These are phyloP conservation scores for Angophora floribunda DNA, from an alignment of 345 rosid species.

Conservation along the genomic window DNA sequence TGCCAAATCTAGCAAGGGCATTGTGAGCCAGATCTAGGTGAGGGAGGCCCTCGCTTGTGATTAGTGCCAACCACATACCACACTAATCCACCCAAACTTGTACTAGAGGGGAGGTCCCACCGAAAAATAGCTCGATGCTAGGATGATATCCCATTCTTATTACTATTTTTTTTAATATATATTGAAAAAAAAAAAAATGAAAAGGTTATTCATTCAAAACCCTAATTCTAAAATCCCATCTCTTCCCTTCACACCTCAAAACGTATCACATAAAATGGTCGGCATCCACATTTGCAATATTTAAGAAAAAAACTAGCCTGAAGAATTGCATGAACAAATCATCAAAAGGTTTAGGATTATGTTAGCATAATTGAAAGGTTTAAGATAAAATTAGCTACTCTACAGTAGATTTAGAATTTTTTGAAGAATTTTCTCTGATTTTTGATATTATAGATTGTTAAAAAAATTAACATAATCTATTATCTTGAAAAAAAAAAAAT, in stretches of 20 bases:
- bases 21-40: neutral
- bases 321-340: neutral
- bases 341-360: neutral
- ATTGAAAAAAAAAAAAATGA: neutral
- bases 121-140: neutral
- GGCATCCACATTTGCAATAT: neutral
- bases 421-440: neutral
- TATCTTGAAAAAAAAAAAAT: neutral
- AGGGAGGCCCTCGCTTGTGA: neutral
- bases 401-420: neutral
- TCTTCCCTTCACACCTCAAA: neutral
- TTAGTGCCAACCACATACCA: neutral
- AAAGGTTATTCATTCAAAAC: neutral
- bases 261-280: neutral
- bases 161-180: neutral
- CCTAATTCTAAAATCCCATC: neutral
- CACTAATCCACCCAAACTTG: neutral
- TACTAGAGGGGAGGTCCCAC: neutral
- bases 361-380: neutral
- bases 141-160: neutral
- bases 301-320: neutral
- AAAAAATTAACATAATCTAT: neutral
- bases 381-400: too few relatives aligned
- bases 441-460: neutral
- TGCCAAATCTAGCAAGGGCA: neutral